phyloP scores from a whole-genome alignment of 116 monocot species.

The Papilionanthe hybrid region DNA sequence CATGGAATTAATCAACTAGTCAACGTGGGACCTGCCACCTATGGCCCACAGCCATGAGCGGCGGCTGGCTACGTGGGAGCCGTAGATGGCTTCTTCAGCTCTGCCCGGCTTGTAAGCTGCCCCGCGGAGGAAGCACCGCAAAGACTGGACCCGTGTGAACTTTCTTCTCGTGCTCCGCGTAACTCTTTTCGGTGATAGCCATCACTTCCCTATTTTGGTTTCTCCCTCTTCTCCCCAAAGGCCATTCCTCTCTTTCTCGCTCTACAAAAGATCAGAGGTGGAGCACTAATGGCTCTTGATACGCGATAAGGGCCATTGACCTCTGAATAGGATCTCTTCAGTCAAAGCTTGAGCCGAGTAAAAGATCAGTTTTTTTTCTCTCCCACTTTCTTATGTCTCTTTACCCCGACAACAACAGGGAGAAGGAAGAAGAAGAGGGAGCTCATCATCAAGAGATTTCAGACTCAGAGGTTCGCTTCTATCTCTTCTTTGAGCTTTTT shows the following conservation, averaged over 20 bases:
- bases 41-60: neutral
- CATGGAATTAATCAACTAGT: neutral
- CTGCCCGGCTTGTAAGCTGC: neutral
- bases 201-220: neutral
- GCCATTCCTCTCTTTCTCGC: neutral
- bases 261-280: neutral
- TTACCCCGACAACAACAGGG: neutral
- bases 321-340: neutral
- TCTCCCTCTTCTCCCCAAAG: neutral
- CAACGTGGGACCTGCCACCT: neutral
- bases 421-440: neutral
- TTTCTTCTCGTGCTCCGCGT: neutral
- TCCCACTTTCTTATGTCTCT: neutral
- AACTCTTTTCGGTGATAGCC: neutral
- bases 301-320: too few species aligned
- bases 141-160: neutral
- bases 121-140: neutral
- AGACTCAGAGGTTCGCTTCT: neutral
- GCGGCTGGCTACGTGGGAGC: neutral
- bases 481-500: neutral
- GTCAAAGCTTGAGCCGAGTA: neutral
- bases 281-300: neutral
- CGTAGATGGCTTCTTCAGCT: neutral
- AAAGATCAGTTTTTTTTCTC: neutral
- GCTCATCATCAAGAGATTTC: neutral